phyloP scores from a whole-genome alignment of 75 land plant species.

The Larix kaempferi region DNA sequence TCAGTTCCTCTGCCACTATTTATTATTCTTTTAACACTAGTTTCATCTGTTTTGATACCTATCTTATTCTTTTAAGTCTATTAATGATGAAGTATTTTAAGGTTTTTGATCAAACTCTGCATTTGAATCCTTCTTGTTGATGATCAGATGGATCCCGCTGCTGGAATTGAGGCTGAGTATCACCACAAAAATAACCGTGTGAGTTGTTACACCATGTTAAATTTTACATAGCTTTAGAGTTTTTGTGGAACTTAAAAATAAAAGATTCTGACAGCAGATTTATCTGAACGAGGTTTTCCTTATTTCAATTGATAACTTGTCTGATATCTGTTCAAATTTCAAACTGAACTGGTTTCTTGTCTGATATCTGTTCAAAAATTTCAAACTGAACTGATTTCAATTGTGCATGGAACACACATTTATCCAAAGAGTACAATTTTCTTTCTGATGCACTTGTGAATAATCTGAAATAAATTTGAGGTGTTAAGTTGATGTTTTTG shows the following conservation, averaged over 20 bases:
- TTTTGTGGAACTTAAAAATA: background rate
- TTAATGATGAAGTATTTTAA: background rate
- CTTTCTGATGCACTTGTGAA: background rate
- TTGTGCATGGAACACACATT: background rate
- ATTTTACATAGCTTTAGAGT: background rate
- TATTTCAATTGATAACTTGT: too few relatives aligned
- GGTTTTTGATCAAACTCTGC: background rate
- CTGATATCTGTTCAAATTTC: too few relatives aligned
- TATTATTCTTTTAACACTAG: background rate
- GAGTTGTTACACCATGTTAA: constrained; percentile 4
- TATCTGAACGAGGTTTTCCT: background rate
- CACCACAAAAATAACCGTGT: constrained; percentile 92
- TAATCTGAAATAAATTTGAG: background rate
- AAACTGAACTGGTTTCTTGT: too few relatives aligned
- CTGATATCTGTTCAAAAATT: too few relatives aligned
- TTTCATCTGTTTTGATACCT: background rate
- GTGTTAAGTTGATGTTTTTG: background rate
- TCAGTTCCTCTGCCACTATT: background rate
- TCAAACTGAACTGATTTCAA: background rate
- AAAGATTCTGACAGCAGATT: background rate
- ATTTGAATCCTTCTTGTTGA: background rate
- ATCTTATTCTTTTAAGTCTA: background rate
- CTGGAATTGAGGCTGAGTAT: constrained; percentile 96
- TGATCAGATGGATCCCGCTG: constrained; percentile 81
- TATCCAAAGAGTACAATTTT: background rate